phyloP scores from a whole-genome alignment of 169 alveolate genomes.

The Cryptosporidium meleagridis region DNA sequence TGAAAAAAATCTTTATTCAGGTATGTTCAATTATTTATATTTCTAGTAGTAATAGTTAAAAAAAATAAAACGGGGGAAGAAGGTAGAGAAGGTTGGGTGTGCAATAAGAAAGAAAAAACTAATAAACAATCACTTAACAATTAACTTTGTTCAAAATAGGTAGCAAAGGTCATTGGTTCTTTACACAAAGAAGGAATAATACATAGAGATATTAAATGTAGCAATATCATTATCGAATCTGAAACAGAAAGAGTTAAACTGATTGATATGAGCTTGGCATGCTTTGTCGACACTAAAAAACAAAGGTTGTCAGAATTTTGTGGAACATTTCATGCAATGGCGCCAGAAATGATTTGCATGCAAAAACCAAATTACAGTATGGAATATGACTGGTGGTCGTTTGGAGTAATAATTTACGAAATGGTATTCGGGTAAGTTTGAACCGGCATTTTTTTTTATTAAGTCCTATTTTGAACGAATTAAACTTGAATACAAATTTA shows the following conservation, averaged over 20 bases:
- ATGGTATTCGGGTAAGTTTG: slow-evolving; percentile 47
- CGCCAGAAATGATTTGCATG: slow-evolving; percentile 68
- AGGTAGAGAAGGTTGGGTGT: too few relatives aligned
- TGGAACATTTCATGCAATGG: slow-evolving; percentile 71
- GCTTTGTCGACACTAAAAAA: background rate
- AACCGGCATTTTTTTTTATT: background rate
- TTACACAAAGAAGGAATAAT: slow-evolving; percentile 48
- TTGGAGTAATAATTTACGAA: slow-evolving; percentile 55
- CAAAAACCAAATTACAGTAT: slow-evolving; percentile 36
- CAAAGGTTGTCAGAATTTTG: slow-evolving; percentile 42
- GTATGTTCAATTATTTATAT: background rate
- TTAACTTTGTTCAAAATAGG: background rate
- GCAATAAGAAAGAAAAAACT: background rate
- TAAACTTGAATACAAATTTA: background rate
- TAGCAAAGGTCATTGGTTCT: slow-evolving; percentile 11
- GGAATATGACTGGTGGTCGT: slow-evolving; percentile 65
- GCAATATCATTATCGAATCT: slow-evolving; percentile 25
- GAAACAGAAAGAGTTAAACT: slow-evolving; percentile 5
- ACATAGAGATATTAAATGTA: slow-evolving; percentile 62
- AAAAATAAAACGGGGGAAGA: too few relatives aligned
- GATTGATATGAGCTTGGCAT: slow-evolving; percentile 53
- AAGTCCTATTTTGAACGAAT: background rate
- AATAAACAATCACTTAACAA: background rate
- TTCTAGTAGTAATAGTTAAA: background rate
- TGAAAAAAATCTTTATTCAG: slow-evolving; percentile 17